Evolutionary conservation across 176 grass and related monocot genomes (phyloP).

Genomic region (Hyparrhenia diplandra): DNA sequence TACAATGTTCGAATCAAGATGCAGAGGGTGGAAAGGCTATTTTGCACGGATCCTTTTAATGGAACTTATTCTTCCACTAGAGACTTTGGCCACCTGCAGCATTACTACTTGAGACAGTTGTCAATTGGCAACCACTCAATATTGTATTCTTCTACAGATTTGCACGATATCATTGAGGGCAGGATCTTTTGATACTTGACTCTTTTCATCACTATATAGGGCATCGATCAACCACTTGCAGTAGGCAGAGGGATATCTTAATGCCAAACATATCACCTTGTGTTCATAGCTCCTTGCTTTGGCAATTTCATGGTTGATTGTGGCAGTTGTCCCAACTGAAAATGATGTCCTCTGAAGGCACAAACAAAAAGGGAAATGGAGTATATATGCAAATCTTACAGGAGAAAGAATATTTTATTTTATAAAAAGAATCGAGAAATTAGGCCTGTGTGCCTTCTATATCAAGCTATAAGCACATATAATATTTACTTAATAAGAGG

Average conservation of each 20-base stretch:
- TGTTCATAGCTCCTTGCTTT: neutral
- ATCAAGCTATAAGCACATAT: neutral
- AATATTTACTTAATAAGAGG: neutral
- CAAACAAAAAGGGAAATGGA: constrained; percentile 13
- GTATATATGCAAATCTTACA: constrained; percentile 36
- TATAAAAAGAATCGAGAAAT: neutral
- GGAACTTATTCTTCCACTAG: constrained; percentile 26
- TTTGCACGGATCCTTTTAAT: neutral
- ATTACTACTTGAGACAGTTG: neutral
- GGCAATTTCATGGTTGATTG: neutral
- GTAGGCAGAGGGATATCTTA: neutral
- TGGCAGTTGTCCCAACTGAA: neutral
- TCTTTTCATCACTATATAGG: neutral
- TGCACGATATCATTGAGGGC: neutral
- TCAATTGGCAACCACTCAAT: neutral
- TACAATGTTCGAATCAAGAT: neutral
- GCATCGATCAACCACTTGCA: constrained; percentile 4
- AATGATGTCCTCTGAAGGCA: neutral
- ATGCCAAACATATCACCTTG: constrained; percentile 4
- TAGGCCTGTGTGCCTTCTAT: neutral
- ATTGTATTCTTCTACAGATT: neutral
- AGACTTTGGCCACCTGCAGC: constrained; percentile 1
- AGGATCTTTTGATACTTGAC: constrained; percentile 7
- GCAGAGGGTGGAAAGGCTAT: constrained; percentile 1
- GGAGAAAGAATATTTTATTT: neutral